Base-by-base conservation (phyloP, 352 stramenopile genomes). In the Phytophthora pinifolia region DNA sequence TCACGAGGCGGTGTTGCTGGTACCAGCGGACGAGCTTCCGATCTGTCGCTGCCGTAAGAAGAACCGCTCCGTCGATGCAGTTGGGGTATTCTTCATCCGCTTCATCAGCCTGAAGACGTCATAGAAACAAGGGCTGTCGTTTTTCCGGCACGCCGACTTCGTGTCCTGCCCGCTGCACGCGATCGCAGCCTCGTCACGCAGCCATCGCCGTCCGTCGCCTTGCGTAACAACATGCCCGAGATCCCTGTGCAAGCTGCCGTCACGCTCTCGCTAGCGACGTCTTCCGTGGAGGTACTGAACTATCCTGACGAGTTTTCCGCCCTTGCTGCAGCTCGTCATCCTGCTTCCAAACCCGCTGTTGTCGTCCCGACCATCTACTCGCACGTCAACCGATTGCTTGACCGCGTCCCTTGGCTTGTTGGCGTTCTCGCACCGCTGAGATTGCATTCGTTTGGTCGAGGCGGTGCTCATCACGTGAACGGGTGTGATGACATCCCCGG, bases 61-160 rank as follows among this genome's bases (percentile, higher is more conserved):
- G n/a, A n/a, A n/a, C n/a, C n/a, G 70, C 3, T 62, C 53, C 2
- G 32, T 65, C 43, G 42, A 59, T 29, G 17, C 31, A 10, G 59
- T 18, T 14, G 31, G 45, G 1, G 34, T 64, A 3, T 46, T 55
- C 47, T 55, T 55, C 36, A 3, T 55, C 6, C 36, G 43, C 14
- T 66, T 74, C 10, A 31, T 65, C 1, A 52, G 62, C 3, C 7
- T 68, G 35, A 78, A 75, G 47, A 67, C 62, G 0, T 59, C 45
- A 0, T 34, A 74, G 25, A 51, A 67, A 35, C 52, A 74, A 12
- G 49, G 49, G 0, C 18, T 79, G 0, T 67, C 57, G 5, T 31
- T 77, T 15, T 67, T 74, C 31, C 60, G 53, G 0, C 52, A 60
- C 6, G 29, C 4, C 0, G 37, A 49, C 14, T 45, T 60, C 8